Evolutionary conservation across 225 moss, liverwort and hornwort genomes (phyloP).

Genomic region (Bryoerythrophyllum caledonicum): DNA sequence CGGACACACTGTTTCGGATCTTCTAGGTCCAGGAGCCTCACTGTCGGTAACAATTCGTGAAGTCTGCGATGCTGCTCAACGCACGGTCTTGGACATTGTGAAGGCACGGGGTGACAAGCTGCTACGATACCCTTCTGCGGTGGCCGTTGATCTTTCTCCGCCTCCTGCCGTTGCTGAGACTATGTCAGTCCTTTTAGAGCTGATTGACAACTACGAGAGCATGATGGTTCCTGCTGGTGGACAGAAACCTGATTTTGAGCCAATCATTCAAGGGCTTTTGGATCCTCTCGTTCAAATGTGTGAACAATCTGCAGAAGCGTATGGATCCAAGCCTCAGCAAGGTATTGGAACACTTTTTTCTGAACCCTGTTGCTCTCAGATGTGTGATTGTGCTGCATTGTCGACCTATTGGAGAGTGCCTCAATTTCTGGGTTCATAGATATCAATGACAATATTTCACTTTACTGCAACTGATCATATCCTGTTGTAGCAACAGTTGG

Average conservation of each 20-base stretch:
- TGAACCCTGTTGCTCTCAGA: constrained; percentile 12
- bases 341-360: constrained; percentile 29
- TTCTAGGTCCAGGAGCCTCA: constrained; percentile 75
- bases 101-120: constrained; percentile 92
- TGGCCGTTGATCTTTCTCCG: constrained; percentile 92
- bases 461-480: neutral
- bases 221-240: constrained; percentile 97
- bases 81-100: constrained; percentile 86
- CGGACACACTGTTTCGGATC: constrained; percentile 86
- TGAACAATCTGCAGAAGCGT: constrained; percentile 88
- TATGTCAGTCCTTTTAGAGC: constrained; percentile 81
- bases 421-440: neutral
- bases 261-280: constrained; percentile 77
- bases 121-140: constrained; percentile 74
- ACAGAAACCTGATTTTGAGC: constrained; percentile 86
- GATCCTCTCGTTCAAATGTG: constrained; percentile 95
- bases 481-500: constrained; percentile 1
- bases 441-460: neutral
- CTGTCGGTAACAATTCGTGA: constrained; percentile 92
- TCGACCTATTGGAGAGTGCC: neutral
- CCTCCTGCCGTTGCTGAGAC: constrained; percentile 86
- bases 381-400: constrained; percentile 5
- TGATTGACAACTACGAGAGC: constrained; percentile 84
- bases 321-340: constrained; percentile 58
- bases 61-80: constrained; percentile 83